Conservation (phyloP, 2,329 filamentous ascomycete species). For the Diaporthe caulivora region DNA sequence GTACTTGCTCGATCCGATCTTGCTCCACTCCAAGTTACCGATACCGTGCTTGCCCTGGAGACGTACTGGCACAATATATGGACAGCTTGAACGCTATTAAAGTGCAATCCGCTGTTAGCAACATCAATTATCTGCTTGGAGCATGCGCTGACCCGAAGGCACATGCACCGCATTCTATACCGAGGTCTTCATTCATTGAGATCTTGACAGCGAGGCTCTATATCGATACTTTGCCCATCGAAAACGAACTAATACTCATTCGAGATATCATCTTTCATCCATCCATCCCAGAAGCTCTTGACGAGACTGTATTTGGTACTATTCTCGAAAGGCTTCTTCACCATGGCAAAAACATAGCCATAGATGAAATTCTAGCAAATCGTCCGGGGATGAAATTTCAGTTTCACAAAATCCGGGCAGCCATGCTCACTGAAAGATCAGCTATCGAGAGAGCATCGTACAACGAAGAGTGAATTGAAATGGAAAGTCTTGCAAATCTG, state of each 20-base stretch:
- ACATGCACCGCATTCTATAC: not conserved
- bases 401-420: not conserved
- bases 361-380: not conserved
- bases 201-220: not conserved
- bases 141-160: not conserved
- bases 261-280: not conserved
- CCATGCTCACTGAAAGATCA: not conserved
- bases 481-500: not conserved
- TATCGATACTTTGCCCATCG: not conserved
- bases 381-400: not conserved
- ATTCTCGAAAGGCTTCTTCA: not conserved
- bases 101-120: not conserved
- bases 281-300: not conserved
- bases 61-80: not conserved
- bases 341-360: fast-evolving
- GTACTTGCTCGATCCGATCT: not conserved
- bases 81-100: not conserved
- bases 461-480: not conserved
- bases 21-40: fast-evolving
- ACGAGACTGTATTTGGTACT: fast-evolving
- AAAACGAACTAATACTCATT: not conserved
- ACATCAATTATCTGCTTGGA: not conserved
- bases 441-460: not conserved
- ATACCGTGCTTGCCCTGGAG: not conserved
- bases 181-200: not conserved